A percentile compares a stretch with the other conserved stretches of the same genome.
phyloP scores from a whole-genome alignment of 108 stramenopile genomes.

The Epithemia pelagica region DNA sequence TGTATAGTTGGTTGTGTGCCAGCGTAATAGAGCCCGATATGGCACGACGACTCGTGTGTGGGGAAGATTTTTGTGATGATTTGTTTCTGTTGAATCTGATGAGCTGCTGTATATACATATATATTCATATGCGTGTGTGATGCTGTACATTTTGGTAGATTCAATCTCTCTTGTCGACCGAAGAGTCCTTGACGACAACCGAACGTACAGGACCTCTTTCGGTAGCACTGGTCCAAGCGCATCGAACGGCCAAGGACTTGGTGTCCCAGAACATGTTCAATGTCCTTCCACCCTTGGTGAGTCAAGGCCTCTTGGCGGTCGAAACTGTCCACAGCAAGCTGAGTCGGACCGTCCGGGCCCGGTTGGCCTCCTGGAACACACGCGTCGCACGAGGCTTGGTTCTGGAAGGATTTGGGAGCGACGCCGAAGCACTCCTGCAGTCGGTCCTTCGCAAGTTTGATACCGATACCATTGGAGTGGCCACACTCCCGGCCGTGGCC shows the following conservation, averaged over 20 bases:
- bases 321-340: conserved; percentile 63
- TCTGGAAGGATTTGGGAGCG: conserved; percentile 57
- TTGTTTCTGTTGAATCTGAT: too few species aligned
- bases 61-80: too few species aligned
- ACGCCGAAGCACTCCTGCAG: conserved; percentile 46
- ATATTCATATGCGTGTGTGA: too few species aligned
- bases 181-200: background rate
- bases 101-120: too few species aligned
- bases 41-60: too few species aligned
- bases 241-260: background rate
- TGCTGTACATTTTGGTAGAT: conserved; percentile 1
- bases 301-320: conserved; percentile 60
- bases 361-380: conserved; percentile 60
- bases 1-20: too few species aligned
- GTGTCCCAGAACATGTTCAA: background rate
- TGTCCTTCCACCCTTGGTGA: conserved; percentile 60
- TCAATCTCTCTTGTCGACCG: background rate
- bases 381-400: conserved; percentile 53
- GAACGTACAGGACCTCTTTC: conserved; percentile 5
- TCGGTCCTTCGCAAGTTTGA: conserved; percentile 57
- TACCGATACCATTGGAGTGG: conserved; percentile 63
- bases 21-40: too few species aligned
- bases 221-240: conserved; percentile 9
- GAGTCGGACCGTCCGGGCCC: conserved; percentile 49
- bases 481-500: conserved; percentile 56